Base-by-base conservation (phyloP, 1,139 yeast genomes). In the Pichia sp. region DNA sequence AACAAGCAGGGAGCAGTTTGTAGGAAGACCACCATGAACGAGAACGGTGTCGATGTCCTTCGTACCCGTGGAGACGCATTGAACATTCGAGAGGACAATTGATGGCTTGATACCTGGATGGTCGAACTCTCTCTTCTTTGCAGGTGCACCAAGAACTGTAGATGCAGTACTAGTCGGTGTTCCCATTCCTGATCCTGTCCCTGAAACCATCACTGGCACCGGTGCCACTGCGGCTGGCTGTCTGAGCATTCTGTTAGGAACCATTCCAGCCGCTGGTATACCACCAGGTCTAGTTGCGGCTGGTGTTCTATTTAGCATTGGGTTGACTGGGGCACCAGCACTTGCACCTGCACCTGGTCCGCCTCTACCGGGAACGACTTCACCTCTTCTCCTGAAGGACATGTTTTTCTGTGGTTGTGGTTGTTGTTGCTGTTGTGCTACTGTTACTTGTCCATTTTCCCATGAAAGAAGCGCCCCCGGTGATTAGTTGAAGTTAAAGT, bases 21-120 rank as follows among this genome's bases (percentile, higher is more conserved):
- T 51, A 1, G 97, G 97, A 13, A 88, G 55, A 1, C 98, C 98
- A 42, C 76, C 85, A 56, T 91, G 97, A 1, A 73, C 74, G 38
- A 91, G 56, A 2, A 86, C 60, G 45, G 70, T 75, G 56, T 91
- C 97, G 25, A 91, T 58, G 52, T 84, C 91, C 5, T 67, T 55
- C 17, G 80, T 69, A 3, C 96, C 96, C 0, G 93, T 80, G 0
- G 96, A 83, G 0, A 80, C 67, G 1, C 87, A 74, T 2, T 85
- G 80, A 39, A 75, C 78, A 1, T 94, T 80, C 4, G 87, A 79
- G 24, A 80, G 65, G 1, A 32, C 37, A 2, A 78, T 64, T 0
- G 96, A 87, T 0, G 96, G 94, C 44, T 78, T 68, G 1, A 82
- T 66, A 3, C 82, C 86, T 0, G 77, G 75, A 22, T 39, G 42